These are phyloP conservation scores for Ustilago cynodontis DNA, from an alignment of 1,284 basidiomycete genomes.

Conservation along the genomic window DNA sequence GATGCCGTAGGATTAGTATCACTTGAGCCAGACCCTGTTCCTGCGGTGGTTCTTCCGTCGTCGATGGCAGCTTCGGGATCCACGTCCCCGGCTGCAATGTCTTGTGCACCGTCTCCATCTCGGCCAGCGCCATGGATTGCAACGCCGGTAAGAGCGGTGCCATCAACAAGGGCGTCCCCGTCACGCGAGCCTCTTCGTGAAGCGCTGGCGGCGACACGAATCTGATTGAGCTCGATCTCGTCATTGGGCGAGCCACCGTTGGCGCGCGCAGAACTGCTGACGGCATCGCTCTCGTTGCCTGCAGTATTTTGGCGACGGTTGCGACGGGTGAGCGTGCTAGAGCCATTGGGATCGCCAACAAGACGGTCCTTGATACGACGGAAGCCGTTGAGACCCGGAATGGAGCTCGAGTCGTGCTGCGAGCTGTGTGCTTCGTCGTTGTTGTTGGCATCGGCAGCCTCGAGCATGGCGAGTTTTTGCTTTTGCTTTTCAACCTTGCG, in stretches of 20 bases:
- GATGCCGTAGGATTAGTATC: constrained; percentile 60
- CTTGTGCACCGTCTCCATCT: constrained; percentile 10
- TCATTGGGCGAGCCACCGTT: constrained; percentile 18
- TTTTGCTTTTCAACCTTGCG: constrained; percentile 53
- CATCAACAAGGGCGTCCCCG: not conserved
- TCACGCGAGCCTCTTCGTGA: constrained; percentile 3
- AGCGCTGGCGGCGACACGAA: constrained; percentile 22
- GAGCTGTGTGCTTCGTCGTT: constrained; percentile 44
- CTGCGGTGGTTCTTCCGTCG: constrained; percentile 51
- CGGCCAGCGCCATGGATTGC: constrained; percentile 17
- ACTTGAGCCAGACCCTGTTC: constrained; percentile 48
- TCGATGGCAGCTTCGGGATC: constrained; percentile 26
- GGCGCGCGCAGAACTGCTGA: constrained; percentile 1
- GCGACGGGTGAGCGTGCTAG: constrained; percentile 39
- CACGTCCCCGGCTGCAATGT: constrained; percentile 13
- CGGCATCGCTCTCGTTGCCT: constrained; percentile 21
- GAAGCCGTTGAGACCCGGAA: constrained; percentile 50
- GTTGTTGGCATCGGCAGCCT: constrained; percentile 18
- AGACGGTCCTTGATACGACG: constrained; percentile 49
- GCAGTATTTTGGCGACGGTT: constrained; percentile 25
- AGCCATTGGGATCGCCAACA: constrained; percentile 29
- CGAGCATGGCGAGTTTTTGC: constrained; percentile 39
- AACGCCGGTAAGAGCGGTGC: constrained; percentile 18
- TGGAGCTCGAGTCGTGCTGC: constrained; percentile 49
- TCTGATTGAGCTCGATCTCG: constrained; percentile 47